Base-by-base conservation (phyloP, 169 alveolate species). In the Plasmodium sp. region DNA sequence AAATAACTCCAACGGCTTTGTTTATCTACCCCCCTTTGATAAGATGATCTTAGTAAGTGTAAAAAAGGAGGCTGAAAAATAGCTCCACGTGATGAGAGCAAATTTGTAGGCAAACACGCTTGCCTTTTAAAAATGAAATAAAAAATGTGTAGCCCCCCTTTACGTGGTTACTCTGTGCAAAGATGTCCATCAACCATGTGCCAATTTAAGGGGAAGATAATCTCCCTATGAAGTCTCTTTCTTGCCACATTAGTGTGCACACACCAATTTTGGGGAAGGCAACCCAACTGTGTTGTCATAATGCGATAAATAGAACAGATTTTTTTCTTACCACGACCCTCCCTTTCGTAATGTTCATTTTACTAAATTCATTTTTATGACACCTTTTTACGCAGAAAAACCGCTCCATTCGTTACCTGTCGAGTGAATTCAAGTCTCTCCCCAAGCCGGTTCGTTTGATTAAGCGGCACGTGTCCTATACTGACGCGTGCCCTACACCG, bases 361-460 rank as follows among this genome's bases (percentile, higher is more conserved):
- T 18, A n/a, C n/a, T 67, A 67, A 67, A 0, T 83, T 34, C 6
- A 14, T 3, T 54, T 54, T 22, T 43, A 12, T 54, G 56, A 2
- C 67, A 14, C 10, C 16, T 39, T 51, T 75, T 36, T 75, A 18
- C 39, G 45, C 79, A 88, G 94, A 88, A 22, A 80, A 88, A 79
- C 41, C 51, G 73, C 27, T 81, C 91, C 36, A 88, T 79, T 41
- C 94, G 94, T 43, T 67, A 51, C 18, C 7, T 71, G 41, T 88
- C 94, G 18, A 39, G 74, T 45, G 94, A 88, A 88, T 58, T 88
- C 43, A 88, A 88, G 48, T 88, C 94, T 12, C 82, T 88, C n/a
- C 94, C 94, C 83, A 88, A 88, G 73, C 85, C 94, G 88, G 94
- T 88, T 80, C 34, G 79, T 43, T 45, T 33, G 22, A 79, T 12